Evolutionary conservation across 169 alveolate genomes (phyloP).

Genomic region (Cryptosporidium bovis): DNA sequence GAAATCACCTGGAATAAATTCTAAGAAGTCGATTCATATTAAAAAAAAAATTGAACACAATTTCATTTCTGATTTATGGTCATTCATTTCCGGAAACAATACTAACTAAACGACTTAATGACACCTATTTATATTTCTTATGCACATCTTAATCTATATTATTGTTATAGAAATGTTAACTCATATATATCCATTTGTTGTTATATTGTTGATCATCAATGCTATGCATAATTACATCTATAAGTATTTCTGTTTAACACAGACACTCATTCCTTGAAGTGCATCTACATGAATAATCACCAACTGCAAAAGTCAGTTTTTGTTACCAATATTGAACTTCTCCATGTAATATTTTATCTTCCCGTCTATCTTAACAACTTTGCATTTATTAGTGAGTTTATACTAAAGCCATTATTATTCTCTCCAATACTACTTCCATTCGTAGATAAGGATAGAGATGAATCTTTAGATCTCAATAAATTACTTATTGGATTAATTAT

Average conservation of each 20-base stretch:
- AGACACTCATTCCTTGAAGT: too few species aligned
- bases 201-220: too few species aligned
- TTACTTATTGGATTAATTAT: constrained; percentile 17
- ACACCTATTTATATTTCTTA: neutral
- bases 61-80: constrained; percentile 30
- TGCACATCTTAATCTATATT: neutral
- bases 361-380: too few species aligned
- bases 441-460: neutral
- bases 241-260: too few species aligned
- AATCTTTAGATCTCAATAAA: neutral
- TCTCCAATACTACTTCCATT: neutral
- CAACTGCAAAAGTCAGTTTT: too few species aligned
- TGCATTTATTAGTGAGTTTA: neutral
- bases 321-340: too few species aligned
- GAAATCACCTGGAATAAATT: neutral
- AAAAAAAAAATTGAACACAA: constrained; percentile 18
- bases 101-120: neutral
- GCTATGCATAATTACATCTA: too few species aligned
- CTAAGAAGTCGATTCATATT: neutral
- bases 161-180: too few species aligned
- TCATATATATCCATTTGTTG: too few species aligned
- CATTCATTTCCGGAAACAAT: constrained; percentile 28
- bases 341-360: too few species aligned
- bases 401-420: neutral
- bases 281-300: too few species aligned